These are phyloP conservation scores for Heterobasidion parviporum DNA, from an alignment of 1,284 basidiomycete species.

Conservation along the genomic window DNA sequence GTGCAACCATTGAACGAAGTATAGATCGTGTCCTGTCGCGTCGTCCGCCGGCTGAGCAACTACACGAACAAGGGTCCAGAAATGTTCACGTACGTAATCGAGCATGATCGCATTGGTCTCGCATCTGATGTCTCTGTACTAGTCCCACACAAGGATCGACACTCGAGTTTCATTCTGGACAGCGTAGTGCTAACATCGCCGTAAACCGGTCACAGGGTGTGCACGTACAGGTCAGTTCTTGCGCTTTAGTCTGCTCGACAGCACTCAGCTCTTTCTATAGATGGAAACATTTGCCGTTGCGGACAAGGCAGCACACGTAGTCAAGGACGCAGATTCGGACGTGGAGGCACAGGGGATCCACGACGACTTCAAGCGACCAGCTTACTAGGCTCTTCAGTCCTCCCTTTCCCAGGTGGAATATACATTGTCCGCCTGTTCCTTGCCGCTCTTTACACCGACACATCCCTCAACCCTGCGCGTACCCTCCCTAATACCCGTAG, in stretches of 20 bases:
- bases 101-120: background rate
- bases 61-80: slow-evolving; percentile 43
- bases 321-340: background rate
- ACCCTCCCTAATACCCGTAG: too few relatives aligned
- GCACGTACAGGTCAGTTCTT: background rate
- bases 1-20: background rate
- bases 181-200: background rate
- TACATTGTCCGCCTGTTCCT: background rate
- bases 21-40: slow-evolving; percentile 65
- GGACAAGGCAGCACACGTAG: background rate
- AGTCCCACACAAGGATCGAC: background rate
- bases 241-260: background rate
- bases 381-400: background rate
- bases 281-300: background rate
- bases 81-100: slow-evolving; percentile 39
- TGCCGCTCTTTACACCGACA: too few relatives aligned
- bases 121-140: background rate
- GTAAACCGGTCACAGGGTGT: background rate
- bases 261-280: background rate
- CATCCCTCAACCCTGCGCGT: too few relatives aligned
- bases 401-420: background rate
- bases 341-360: background rate
- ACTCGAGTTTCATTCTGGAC: background rate
- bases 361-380: background rate
- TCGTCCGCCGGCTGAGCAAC: slow-evolving; percentile 56